These are phyloP conservation scores for Orbilia blumenaviensis DNA, from an alignment of 2,329 filamentous ascomycete genomes.

Conservation along the genomic window DNA sequence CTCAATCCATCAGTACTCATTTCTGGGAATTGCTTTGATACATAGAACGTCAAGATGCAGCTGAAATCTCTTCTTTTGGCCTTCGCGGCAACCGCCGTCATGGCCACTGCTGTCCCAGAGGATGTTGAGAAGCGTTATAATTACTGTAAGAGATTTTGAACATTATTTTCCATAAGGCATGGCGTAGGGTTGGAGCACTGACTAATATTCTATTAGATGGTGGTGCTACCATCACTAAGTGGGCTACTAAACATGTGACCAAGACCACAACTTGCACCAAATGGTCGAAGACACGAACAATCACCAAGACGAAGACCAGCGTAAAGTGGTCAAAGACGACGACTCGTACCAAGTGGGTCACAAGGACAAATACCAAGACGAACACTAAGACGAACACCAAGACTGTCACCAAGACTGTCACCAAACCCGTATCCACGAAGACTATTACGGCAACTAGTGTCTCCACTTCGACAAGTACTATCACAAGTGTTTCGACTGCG, in stretches of 20 bases:
- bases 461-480: background rate
- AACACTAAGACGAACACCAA: conserved; percentile 27
- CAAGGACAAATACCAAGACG: background rate
- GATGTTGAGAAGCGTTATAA: conserved; percentile 25
- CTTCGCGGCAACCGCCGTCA: conserved; percentile 2
- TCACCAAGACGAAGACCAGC: conserved; percentile 2
- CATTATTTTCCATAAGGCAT: background rate
- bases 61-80: conserved; percentile 32
- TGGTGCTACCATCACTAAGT: background rate
- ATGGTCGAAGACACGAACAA: conserved; percentile 2
- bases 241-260: background rate
- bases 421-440: background rate
- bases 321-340: conserved; percentile 18
- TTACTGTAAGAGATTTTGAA: conserved; percentile 4
- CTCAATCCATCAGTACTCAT: conserved; percentile 3
- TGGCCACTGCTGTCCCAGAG: conserved; percentile 25
- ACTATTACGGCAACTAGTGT: conserved; percentile 1
- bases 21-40: background rate
- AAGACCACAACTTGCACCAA: conserved; percentile 14
- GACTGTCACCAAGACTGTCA: conserved; percentile 12
- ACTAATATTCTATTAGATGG: background rate
- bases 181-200: background rate
- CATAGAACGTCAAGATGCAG: conserved; percentile 34
- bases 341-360: background rate
- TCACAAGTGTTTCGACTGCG: background rate